Evolutionary conservation across 805 yeast genomes (phyloP), one percentile per base, ranked within the genome.

Genomic region (Starmerella vitae): DNA sequence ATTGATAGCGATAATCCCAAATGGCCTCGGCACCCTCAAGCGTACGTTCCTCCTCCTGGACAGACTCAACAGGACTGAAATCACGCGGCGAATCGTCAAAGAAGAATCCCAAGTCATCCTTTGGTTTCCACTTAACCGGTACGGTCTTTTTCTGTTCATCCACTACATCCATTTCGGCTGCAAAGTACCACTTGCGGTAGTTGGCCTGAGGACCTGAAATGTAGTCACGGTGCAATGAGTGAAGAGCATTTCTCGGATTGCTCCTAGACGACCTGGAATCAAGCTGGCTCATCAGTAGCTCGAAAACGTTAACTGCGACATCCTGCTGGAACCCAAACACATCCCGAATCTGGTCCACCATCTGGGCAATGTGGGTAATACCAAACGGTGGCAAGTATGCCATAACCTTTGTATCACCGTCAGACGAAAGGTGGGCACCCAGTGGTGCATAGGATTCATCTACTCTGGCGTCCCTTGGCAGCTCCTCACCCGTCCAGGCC

Each of bases 151-250:
- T 20, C 8, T 32, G 24, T 6, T 38, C 36, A 18, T 42, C 47
- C 3, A 71, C 74, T 27, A 71, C 56, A 59, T 79, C 85, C 61
- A 78, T 63, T 44, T 71, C 73, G 3, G 82, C 72, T 1, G 84
- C 83, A 59, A 80, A 76, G 50, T 76, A 78, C 91, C 91, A 79
- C 48, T 74, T 78, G 43, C 69, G 66, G 53, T 71, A 79, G 52
- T 79, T 79, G 1, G 88, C 64, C 48, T 74, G 71, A 3, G 65
- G 50, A 0, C 88, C 91, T 3, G 84, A 82, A 51, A 79, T 74
- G 51, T 78, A 80, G 54, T 79, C 88, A 1, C 77, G 76, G 56
- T 80, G 86, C 8, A 79, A 50, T 0, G 79, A 64, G 37, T 62
- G 60, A 32, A 79, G 63, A 1, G 86, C 83, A 19, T 60, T 61